phyloP scores from a whole-genome alignment of 2,329 filamentous ascomycete genomes.

The Alternaria sp. region DNA sequence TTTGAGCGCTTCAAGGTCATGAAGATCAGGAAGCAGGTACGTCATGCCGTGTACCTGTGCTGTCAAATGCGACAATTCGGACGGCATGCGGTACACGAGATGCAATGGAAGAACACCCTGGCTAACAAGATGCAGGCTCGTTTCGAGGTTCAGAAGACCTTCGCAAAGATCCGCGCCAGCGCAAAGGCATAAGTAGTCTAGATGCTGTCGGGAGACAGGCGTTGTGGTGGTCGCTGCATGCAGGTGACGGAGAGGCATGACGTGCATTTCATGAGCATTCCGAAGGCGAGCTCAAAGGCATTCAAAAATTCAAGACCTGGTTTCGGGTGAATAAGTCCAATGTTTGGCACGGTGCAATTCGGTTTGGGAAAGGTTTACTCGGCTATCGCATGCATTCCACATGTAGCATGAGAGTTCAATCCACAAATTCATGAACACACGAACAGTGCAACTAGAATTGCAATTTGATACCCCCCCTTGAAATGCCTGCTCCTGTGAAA shows the following conservation, averaged over 20 bases:
- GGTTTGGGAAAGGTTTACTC: constrained; percentile 51
- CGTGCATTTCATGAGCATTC: constrained; percentile 52
- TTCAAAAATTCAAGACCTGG: constrained; percentile 53
- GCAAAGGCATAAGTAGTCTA: constrained; percentile 51
- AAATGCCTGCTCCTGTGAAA: constrained; percentile 15
- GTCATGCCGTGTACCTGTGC: constrained; percentile 42
- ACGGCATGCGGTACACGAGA: neutral
- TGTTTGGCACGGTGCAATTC: constrained; percentile 53
- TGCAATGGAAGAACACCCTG: constrained; percentile 11
- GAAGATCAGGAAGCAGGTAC: constrained; percentile 97
- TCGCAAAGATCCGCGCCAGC: constrained; percentile 76
- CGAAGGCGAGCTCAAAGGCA: constrained; percentile 48
- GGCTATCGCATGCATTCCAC: constrained; percentile 51
- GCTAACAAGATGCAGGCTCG: constrained; percentile 65
- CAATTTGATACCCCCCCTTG: constrained; percentile 47
- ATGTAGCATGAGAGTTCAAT: constrained; percentile 53
- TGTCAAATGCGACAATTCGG: neutral
- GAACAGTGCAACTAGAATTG: constrained; percentile 46
- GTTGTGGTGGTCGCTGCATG: constrained; percentile 44
- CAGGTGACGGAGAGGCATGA: constrained; percentile 47
- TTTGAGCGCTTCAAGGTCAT: constrained; percentile 99
- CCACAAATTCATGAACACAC: constrained; percentile 51
- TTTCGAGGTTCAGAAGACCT: constrained; percentile 96
- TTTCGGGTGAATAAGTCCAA: constrained; percentile 49
- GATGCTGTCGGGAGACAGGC: constrained; percentile 42